Conservation (phyloP, 768 basidiomycete genomes). For the Rubroboletus pulcherrimus region DNA sequence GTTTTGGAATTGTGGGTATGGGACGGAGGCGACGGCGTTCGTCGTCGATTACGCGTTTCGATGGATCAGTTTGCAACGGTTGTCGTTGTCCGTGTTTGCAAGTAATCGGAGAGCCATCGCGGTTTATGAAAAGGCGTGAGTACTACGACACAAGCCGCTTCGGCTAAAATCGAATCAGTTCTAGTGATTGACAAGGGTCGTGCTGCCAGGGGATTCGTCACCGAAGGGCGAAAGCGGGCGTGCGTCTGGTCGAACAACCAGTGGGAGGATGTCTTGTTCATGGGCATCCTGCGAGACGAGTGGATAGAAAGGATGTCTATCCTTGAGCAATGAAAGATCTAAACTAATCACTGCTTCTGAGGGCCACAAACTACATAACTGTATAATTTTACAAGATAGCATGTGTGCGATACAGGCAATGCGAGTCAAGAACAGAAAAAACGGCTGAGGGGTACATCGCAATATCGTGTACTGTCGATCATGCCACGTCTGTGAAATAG, state of each 20-base stretch:
- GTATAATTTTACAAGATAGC: constrained; percentile 6
- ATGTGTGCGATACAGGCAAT: constrained; percentile 8
- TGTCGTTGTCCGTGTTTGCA: constrained; percentile 39
- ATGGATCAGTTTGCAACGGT: constrained; percentile 37
- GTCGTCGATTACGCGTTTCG: constrained; percentile 40
- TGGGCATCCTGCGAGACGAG: constrained; percentile 40
- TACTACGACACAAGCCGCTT: constrained; percentile 1
- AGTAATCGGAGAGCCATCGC: constrained; percentile 37
- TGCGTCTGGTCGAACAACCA: constrained; percentile 33
- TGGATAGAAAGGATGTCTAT: constrained; percentile 30
- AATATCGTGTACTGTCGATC: neutral
- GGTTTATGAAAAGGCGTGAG: constrained; percentile 43
- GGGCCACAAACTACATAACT: neutral
- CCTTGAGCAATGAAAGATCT: constrained; percentile 13
- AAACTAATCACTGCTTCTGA: neutral
- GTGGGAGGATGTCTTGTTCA: constrained; percentile 38
- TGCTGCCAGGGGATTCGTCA: constrained; percentile 35
- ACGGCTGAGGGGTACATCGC: neutral
- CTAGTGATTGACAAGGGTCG: neutral
- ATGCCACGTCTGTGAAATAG: constrained; percentile 43
- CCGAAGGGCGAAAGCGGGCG: constrained; percentile 37
- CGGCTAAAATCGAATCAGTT: neutral
- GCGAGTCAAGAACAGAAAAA: neutral
- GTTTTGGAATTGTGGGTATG: constrained; percentile 41
- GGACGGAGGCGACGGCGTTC: constrained; percentile 39